Percentiles rank a stretch among this genome's conserved stretches.
phyloP scores from a whole-genome alignment of 345 rosid species.

The Raphanus sativus region DNA sequence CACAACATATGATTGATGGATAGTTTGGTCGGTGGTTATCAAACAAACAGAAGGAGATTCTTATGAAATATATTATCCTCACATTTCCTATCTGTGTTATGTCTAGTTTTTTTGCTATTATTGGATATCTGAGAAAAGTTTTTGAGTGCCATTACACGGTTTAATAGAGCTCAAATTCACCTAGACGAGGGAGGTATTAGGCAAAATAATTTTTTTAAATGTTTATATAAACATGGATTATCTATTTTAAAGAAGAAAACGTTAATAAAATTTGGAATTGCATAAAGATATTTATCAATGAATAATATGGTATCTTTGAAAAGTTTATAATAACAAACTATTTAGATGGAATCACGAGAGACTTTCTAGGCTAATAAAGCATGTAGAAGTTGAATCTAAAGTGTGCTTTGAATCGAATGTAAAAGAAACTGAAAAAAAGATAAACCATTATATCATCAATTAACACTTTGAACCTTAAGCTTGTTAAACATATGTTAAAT shows the following conservation, averaged over 20 bases:
- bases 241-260: not conserved
- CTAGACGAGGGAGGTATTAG: not conserved
- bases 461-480: not conserved
- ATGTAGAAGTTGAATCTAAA: not conserved
- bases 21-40: not conserved
- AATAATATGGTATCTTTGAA: not conserved
- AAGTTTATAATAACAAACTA: not conserved
- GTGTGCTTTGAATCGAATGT: not conserved
- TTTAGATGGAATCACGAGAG: not conserved
- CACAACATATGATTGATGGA: not conserved
- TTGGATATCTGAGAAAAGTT: not conserved
- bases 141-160: not conserved
- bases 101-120: not conserved
- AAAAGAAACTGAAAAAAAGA: not conserved
- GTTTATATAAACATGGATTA: not conserved
- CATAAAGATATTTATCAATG: not conserved
- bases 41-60: not conserved
- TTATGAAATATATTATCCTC: not conserved
- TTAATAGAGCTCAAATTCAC: not conserved
- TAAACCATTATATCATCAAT: not conserved
- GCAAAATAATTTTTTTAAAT: not conserved
- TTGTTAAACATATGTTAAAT: not conserved
- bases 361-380: not conserved
- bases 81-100: not conserved
- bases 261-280: not conserved